Evolutionary conservation across 495 filamentous ascomycete species (phyloP).

Genomic region (Lophium mytilinum): DNA sequence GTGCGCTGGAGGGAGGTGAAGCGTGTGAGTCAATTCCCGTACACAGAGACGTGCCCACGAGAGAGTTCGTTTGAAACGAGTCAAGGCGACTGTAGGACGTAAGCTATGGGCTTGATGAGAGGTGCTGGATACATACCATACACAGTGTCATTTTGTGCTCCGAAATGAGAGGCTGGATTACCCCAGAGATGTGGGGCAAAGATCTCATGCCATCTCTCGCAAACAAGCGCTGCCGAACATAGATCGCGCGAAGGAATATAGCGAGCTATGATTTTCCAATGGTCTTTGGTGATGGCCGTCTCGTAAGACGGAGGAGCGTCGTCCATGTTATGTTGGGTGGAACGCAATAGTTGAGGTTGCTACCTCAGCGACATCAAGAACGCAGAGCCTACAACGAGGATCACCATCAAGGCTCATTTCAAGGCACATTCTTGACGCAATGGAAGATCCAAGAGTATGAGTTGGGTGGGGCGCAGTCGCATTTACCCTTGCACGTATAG

Average conservation of each 20-base stretch:
- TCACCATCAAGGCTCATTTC: no score
- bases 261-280: slow-evolving; percentile 53
- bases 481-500: no score
- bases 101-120: not conserved
- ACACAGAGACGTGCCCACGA: slow-evolving; percentile 47
- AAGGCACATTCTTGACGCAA: no score
- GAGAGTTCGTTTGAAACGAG: slow-evolving; percentile 53
- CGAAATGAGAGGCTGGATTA: slow-evolving; percentile 58
- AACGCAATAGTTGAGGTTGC: not conserved
- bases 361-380: no score
- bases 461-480: no score
- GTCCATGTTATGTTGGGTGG: slow-evolving; percentile 31
- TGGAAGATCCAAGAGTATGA: no score
- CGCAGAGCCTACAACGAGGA: no score
- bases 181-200: slow-evolving; percentile 59
- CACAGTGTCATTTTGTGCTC: slow-evolving; percentile 53
- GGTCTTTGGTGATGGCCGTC: slow-evolving; percentile 48
- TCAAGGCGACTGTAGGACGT: slow-evolving; percentile 45
- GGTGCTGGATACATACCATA: slow-evolving; percentile 29
- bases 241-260: slow-evolving; percentile 53
- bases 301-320: slow-evolving; percentile 53
- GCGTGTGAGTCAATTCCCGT: slow-evolving; percentile 52
- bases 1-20: slow-evolving; percentile 58
- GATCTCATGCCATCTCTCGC: slow-evolving; percentile 49
- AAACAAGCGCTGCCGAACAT: slow-evolving; percentile 51